These are phyloP conservation scores for Rubroshorea leprosula DNA, from an alignment of 345 rosid species.

Conservation along the genomic window DNA sequence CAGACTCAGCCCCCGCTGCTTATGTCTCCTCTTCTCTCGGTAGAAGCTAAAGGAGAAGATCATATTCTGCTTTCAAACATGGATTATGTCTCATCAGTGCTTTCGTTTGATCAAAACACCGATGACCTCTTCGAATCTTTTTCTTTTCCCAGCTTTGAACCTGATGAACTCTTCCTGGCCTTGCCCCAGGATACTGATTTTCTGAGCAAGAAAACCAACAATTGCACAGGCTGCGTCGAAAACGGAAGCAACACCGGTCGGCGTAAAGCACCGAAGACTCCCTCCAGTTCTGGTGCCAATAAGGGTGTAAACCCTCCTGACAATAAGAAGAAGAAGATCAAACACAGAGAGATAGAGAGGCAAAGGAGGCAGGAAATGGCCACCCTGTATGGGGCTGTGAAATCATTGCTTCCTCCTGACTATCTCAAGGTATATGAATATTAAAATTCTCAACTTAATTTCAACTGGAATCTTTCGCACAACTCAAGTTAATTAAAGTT, in stretches of 20 bases:
- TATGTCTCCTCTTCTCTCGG: not conserved
- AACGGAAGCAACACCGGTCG: not conserved
- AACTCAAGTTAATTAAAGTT: not conserved
- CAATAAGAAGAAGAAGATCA: conserved; percentile 23
- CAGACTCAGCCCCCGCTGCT: not conserved
- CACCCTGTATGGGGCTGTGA: conserved; percentile 24
- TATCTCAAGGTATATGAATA: conserved; percentile 29
- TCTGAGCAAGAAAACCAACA: not conserved
- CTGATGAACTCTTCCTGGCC: not conserved
- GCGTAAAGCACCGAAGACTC: not conserved
- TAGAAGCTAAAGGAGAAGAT: not conserved
- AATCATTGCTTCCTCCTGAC: conserved; percentile 30
- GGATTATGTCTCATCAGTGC: not conserved
- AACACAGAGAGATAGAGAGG: conserved; percentile 35
- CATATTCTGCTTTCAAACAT: not conserved
- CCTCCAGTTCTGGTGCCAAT: not conserved
- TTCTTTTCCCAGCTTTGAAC: not conserved
- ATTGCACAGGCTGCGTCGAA: not conserved
- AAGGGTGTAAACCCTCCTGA: conserved; percentile 6
- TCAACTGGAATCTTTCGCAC: not conserved
- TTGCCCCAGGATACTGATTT: not conserved
- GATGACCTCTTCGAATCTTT: not conserved
- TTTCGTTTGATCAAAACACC: conserved; percentile 2
- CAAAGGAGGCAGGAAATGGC: conserved; percentile 47
- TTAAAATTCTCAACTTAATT: not conserved